Evolutionary conservation across 352 stramenopile species (phyloP), one percentile per base, ranked within the genome.

Genomic region (Globisporangium apiculatum): DNA sequence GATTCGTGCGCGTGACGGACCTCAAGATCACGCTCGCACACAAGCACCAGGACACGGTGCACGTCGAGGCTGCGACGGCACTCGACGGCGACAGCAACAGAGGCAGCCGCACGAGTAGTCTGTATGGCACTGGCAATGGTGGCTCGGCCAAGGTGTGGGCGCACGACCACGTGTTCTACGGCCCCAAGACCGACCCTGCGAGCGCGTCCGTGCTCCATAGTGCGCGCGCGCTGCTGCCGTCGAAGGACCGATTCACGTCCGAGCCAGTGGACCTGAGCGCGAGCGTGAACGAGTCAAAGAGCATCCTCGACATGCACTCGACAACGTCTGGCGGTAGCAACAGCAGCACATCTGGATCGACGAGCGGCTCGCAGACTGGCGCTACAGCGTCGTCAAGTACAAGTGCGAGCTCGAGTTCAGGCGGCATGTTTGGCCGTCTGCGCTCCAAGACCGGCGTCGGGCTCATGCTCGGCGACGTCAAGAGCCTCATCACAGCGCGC

Each of bases 21-120:
- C 57, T 90, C 5, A 86, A 86, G 66, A 87, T 90, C 55, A 73
- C 72, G 35, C 68, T 87, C 17, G 73, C 79, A 15, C 77, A 79
- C 42, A 77, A 80, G 53, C 69, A 87, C 52, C 73, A 72, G 51
- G 72, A 89, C 51, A 86, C 72, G 35, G 72, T 89, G 51, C 68
- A 79, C 31, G 60, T 89, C 24, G 76, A 78, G 51, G 62, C 63
- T 3, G 14, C 51, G 6, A 53, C 56, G 0, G 63, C 64, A 9
- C 9, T 12, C 12, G 42, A 49, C 31, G 46, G 40, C 9, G 55
- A 57, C 0, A 46, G 58, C 36, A 17, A 36, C n/a, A 61, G 65
- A 24, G 64, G 24, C 24, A 48, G 59, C 31, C 38, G 47, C 53
- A 49, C 6, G 35, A 61, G 40, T 36, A 55, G 37, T 36, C 24